Percentiles rank a stretch among this genome's conserved stretches.
These are phyloP conservation scores for Ramaria sp. DNA, from an alignment of 768 basidiomycete species.

Conservation along the genomic window DNA sequence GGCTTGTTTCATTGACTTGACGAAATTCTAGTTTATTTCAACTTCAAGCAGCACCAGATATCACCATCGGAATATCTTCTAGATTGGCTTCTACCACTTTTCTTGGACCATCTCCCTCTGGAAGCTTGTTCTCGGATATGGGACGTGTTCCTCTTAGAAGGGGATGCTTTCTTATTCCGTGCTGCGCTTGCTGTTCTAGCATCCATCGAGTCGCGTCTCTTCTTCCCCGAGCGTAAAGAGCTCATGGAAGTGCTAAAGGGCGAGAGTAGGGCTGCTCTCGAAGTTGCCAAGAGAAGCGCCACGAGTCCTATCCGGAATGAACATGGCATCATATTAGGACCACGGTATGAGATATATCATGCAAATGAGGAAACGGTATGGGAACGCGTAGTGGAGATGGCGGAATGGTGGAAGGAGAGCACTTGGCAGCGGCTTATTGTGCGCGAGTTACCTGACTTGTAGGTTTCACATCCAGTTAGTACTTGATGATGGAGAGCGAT, in stretches of 20 bases:
- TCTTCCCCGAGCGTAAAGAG: constrained; percentile 77
- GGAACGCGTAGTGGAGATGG: constrained; percentile 71
- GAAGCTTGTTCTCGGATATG: constrained; percentile 84
- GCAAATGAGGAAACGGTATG: constrained; percentile 79
- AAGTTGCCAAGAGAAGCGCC: constrained; percentile 71
- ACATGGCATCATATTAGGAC: constrained; percentile 7
- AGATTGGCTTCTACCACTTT: constrained; percentile 74
- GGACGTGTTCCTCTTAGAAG: constrained; percentile 82
- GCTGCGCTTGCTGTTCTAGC: constrained; percentile 74
- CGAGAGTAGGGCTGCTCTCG: constrained; percentile 71
- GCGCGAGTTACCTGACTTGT: constrained; percentile 74
- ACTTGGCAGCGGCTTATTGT: constrained; percentile 79
- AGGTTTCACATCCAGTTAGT: background rate
- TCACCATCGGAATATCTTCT: constrained; percentile 76
- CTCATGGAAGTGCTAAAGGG: constrained; percentile 77
- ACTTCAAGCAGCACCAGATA: constrained; percentile 89
- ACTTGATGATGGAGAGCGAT: background rate
- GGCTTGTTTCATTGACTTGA: background rate
- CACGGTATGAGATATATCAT: constrained; percentile 78
- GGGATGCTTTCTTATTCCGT: constrained; percentile 83
- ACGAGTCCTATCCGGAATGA: constrained; percentile 15
- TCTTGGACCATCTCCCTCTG: constrained; percentile 80
- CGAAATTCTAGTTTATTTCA: constrained; percentile 65
- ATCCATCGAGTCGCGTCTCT: constrained; percentile 74
- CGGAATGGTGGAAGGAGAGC: constrained; percentile 89